Percentiles rank a stretch among this genome's conserved stretches.
These are phyloP conservation scores for Hanseniaspora sp. DNA, from an alignment of 1,139 yeast species.

Conservation along the genomic window DNA sequence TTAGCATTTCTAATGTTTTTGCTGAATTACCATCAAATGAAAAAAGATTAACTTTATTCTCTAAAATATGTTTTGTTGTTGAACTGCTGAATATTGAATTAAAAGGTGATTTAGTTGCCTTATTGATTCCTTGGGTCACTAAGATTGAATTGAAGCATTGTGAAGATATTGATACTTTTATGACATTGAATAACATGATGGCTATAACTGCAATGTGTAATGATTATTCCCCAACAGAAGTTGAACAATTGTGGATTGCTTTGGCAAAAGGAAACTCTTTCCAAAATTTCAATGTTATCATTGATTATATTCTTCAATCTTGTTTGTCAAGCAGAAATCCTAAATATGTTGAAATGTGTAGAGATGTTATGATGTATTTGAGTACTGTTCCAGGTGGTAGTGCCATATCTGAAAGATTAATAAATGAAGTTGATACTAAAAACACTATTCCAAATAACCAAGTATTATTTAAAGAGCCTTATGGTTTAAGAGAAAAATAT, in stretches of 20 bases:
- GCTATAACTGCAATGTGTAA: conserved; percentile 76
- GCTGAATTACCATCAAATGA: conserved; percentile 29
- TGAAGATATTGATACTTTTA: conserved; percentile 41
- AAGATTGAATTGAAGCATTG: conserved; percentile 52
- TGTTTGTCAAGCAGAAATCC: conserved; percentile 66
- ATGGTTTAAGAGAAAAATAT: conserved; percentile 30
- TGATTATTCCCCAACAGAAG: conserved; percentile 65
- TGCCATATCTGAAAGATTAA: conserved; percentile 42
- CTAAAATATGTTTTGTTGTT: conserved; percentile 26
- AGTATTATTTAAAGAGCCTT: conserved; percentile 29
- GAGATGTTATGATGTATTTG: conserved; percentile 71
- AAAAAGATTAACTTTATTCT: conserved; percentile 25
- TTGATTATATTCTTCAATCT: conserved; percentile 57
- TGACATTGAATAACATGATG: conserved; percentile 73
- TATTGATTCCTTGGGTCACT: conserved; percentile 83
- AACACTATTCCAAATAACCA: conserved; percentile 68
- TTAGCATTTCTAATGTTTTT: conserved; percentile 30
- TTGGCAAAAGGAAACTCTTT: conserved; percentile 61
- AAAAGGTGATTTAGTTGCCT: conserved; percentile 67
- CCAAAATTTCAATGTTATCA: conserved; percentile 57
- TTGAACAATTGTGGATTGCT: conserved; percentile 92
- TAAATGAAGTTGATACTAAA: conserved; percentile 66
- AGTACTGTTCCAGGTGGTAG: conserved; percentile 34
- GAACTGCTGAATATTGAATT: conserved; percentile 33
- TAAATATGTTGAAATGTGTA: conserved; percentile 61